phyloP scores from a whole-genome alignment of 2,329 filamentous ascomycete genomes.

The Colletotrichum cordylinicola region DNA sequence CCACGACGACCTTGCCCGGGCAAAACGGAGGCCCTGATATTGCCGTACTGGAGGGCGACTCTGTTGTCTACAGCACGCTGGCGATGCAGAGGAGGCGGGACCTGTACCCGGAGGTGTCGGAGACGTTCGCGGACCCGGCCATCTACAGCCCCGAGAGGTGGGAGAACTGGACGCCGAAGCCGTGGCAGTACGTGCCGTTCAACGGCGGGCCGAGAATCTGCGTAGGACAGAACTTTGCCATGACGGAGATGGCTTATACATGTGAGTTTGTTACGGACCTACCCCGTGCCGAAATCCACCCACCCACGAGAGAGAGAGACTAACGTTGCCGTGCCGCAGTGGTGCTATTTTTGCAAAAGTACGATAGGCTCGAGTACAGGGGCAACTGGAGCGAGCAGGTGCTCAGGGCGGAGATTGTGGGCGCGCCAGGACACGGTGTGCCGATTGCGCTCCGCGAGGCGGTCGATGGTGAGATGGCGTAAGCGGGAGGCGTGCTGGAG shows the following conservation, averaged over 20 bases:
- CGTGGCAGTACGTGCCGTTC: slow-evolving; percentile 58
- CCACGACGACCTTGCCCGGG: slow-evolving; percentile 74
- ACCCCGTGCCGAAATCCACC: not conserved
- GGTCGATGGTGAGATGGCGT: slow-evolving; percentile 20
- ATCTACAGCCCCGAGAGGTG: slow-evolving; percentile 56
- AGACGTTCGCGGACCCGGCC: slow-evolving; percentile 38
- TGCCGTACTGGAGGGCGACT: slow-evolving; percentile 50
- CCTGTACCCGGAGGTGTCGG: slow-evolving; percentile 51
- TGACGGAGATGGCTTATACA: slow-evolving; percentile 61
- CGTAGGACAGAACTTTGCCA: slow-evolving; percentile 65
- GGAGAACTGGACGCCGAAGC: slow-evolving; percentile 55
- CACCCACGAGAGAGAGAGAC: not conserved
- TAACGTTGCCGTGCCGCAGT: slow-evolving; percentile 31
- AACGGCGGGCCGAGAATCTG: slow-evolving; percentile 38
- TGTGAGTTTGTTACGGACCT: slow-evolving; percentile 33
- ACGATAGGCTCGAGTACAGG: slow-evolving; percentile 56
- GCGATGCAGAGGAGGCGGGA: slow-evolving; percentile 56
- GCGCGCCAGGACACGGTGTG: slow-evolving; percentile 47
- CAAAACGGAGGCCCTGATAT: slow-evolving; percentile 37
- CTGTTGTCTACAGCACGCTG: slow-evolving; percentile 55
- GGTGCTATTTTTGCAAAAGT: slow-evolving; percentile 64
- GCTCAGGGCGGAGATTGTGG: slow-evolving; percentile 50
- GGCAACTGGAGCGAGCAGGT: slow-evolving; percentile 50
- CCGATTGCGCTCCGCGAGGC: slow-evolving; percentile 43
- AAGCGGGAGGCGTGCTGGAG: not conserved